Evolutionary conservation across 768 basidiomycete genomes (phyloP).

Genomic region (Daedalea quercina): DNA sequence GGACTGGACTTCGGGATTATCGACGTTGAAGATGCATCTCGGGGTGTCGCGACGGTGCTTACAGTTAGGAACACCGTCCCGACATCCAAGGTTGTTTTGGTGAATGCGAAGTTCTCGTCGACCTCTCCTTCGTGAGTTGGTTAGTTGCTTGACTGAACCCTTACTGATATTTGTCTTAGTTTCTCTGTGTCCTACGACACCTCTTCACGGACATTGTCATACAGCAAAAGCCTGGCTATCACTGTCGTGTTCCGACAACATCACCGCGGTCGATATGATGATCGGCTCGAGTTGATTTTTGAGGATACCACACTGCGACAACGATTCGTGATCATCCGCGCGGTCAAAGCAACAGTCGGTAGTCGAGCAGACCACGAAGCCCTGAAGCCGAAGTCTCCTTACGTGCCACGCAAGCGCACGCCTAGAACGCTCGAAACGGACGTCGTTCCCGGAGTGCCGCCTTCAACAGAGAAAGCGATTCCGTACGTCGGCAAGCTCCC

Average conservation of each 20-base stretch:
- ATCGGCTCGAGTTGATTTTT: conserved; percentile 48
- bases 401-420: conserved; percentile 21
- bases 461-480: conserved; percentile 8
- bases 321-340: conserved; percentile 43
- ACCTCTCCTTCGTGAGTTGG: conserved; percentile 5
- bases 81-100: background rate
- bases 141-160: background rate
- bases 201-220: background rate
- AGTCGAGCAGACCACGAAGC: conserved; percentile 40
- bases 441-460: conserved; percentile 24
- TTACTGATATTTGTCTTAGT: conserved; percentile 2
- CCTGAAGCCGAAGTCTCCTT: conserved; percentile 40
- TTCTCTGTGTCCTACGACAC: conserved; percentile 6
- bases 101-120: background rate
- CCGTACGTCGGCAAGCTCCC: conserved; percentile 14
- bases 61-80: conserved; percentile 8
- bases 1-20: conserved; percentile 21
- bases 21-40: conserved; percentile 7
- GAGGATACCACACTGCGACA: conserved; percentile 27
- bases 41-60: conserved; percentile 1
- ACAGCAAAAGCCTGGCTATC: conserved; percentile 5
- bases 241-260: conserved; percentile 23
- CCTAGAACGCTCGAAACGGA: conserved; percentile 11
- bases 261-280: conserved; percentile 40
- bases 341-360: conserved; percentile 41